Conservation (phyloP, 305 asterid genomes). For the Withania somnifera region DNA sequence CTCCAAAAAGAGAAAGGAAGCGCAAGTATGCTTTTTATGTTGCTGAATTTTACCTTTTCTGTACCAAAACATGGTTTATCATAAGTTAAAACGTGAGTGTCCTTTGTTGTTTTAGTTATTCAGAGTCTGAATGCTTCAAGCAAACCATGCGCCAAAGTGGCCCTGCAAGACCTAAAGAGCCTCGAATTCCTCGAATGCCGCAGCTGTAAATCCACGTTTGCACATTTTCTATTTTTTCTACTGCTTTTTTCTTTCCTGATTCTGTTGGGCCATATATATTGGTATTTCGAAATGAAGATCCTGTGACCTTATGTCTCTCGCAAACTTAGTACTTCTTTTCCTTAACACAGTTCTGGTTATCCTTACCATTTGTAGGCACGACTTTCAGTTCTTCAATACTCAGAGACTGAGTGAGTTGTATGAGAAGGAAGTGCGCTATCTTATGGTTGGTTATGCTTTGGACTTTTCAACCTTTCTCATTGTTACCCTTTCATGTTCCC, state of each 20-base stretch:
- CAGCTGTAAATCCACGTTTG: constrained; percentile 51
- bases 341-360: constrained; percentile 6
- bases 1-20: constrained; percentile 87
- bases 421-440: constrained; percentile 98
- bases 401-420: constrained; percentile 92
- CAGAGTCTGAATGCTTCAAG: constrained; percentile 96
- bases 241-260: not conserved
- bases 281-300: not conserved
- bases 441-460: constrained; percentile 58
- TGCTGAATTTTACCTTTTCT: not conserved
- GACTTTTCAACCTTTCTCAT: constrained; percentile 7
- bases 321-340: not conserved
- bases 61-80: not conserved
- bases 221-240: not conserved
- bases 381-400: constrained; percentile 96
- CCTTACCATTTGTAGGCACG: constrained; percentile 52
- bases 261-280: not conserved
- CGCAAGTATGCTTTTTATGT: constrained; percentile 69
- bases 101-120: constrained; percentile 46
- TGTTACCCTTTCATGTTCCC: not conserved
- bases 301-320: not conserved
- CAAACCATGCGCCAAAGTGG: constrained; percentile 99
- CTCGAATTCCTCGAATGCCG: constrained; percentile 99
- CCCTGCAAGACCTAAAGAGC: constrained; percentile 89
- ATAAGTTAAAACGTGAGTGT: not conserved